Evolutionary conservation across 768 basidiomycete species (phyloP).

Genomic region (Trametes maxima): DNA sequence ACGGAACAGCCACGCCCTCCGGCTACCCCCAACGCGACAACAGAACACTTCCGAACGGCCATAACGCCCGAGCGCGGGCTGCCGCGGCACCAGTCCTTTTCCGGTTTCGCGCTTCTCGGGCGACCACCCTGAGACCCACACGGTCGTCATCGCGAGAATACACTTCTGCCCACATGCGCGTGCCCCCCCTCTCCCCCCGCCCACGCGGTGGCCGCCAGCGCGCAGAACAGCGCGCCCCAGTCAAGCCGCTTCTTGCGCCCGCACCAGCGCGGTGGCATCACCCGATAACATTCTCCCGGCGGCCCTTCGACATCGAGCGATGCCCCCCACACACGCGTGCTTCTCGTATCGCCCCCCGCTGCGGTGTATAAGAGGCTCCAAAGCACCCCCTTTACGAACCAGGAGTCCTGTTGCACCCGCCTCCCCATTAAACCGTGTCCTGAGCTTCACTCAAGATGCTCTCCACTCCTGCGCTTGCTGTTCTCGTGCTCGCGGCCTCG

Average conservation of each 20-base stretch:
- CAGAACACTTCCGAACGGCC: too few species aligned
- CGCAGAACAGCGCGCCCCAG: not conserved
- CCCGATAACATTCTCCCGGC: not conserved
- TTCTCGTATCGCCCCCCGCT: not conserved
- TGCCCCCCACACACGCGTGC: not conserved
- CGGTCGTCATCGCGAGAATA: constrained; percentile 1
- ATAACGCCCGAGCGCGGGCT: not conserved
- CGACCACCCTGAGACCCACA: too few species aligned
- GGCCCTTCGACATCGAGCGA: not conserved
- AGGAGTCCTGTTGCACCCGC: not conserved
- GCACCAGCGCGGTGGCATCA: not conserved
- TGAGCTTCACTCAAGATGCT: constrained; percentile 2
- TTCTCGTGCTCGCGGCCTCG: constrained; percentile 14
- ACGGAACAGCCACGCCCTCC: too few species aligned
- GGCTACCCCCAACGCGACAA: too few species aligned
- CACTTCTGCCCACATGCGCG: not conserved
- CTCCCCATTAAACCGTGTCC: not conserved
- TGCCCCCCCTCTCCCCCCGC: not conserved
- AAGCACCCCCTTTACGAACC: too few species aligned
- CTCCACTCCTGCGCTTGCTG: constrained; percentile 6
- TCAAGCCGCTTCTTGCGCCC: not conserved
- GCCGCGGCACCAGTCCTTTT: not conserved
- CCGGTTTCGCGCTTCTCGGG: constrained; percentile 1
- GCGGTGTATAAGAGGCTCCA: not conserved
- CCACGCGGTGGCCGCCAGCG: not conserved